Evolutionary conservation across 2,329 filamentous ascomycete species (phyloP), one percentile per base, ranked within the genome.

Genomic region (Cercospora beticola): DNA sequence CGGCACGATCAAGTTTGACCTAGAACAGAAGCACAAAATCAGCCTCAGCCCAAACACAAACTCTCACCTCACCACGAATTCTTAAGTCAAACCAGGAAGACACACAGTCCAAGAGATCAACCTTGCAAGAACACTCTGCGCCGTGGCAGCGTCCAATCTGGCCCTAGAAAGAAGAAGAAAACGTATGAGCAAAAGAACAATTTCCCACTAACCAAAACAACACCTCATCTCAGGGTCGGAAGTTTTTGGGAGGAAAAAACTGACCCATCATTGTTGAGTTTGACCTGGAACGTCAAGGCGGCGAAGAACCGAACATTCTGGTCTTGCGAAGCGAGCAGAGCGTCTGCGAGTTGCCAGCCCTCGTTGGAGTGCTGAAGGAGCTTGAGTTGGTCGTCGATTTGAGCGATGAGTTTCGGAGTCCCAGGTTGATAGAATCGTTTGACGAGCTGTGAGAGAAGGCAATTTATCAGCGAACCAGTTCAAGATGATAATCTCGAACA

Each of bases 221-320:
- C 16, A 31, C 28, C 75, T 77, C 73, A 77, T 67, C 74, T 76
- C 75, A 76, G 69, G 73, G 72, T 72, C 72, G 58, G 10, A 14
- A 14, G 26, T 49, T 21, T 9, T 49, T 49, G 56, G 21, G 56
- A 36, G 26, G 30, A 21, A 63, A 70, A 60, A 6, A 78, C 76
- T 75, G 73, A 78, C 76, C 76, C 78, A 72, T 78, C 75, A 76
- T 76, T 77, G 78, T 98, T 97, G 68, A 98, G 87, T 81, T 98
- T 99, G 74, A 98, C 89, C 62, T 93, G 96, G 73, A 97, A 90
- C 0, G 94, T 98, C 68, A 97, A 85, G 31, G 94, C 94, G 14
- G 93, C 95, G 78, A 97, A 97, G 81, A 98, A 98, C 72, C 91
- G 90, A 73, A 95, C 88, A 75, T 94, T 90, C 69, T 91, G 87